A percentile compares a stretch with the other conserved stretches of the same genome.
phyloP scores from a whole-genome alignment of 805 yeast genomes.

The Candida hungchunana region DNA sequence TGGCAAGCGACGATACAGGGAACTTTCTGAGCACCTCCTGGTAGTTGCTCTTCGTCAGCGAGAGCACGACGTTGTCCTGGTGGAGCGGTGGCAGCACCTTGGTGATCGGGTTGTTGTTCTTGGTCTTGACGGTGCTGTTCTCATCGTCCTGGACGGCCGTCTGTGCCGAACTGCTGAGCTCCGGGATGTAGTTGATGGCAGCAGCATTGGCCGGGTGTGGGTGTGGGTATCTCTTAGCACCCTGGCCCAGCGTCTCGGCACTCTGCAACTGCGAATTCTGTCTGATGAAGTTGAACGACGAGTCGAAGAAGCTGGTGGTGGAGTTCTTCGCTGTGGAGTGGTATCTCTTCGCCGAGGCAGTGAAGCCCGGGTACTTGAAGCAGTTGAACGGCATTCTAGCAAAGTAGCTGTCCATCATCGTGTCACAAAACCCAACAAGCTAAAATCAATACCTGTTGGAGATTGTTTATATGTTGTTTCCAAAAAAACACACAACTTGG shows the following conservation, averaged over 20 bases:
- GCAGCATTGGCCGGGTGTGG: slow-evolving; percentile 36
- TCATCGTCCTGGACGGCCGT: slow-evolving; percentile 18
- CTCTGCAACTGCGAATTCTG: slow-evolving; percentile 32
- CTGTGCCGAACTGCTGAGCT: slow-evolving; percentile 8
- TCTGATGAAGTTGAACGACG: slow-evolving; percentile 36
- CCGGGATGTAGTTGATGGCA: slow-evolving; percentile 21
- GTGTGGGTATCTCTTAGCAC: slow-evolving; percentile 20
- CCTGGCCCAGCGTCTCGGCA: slow-evolving; percentile 18
- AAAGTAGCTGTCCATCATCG: slow-evolving; percentile 18
- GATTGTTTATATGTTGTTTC: no score
- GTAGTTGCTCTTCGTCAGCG: slow-evolving; percentile 15
- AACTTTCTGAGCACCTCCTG: slow-evolving; percentile 14
- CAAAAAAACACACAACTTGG: no score
- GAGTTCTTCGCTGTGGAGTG: slow-evolving; percentile 32
- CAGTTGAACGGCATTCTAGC: slow-evolving; percentile 37
- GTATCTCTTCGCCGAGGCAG: slow-evolving; percentile 31
- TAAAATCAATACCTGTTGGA: no score
- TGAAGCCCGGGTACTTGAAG: slow-evolving; percentile 35
- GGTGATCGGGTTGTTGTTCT: slow-evolving; percentile 18
- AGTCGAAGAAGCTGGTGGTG: slow-evolving; percentile 36
- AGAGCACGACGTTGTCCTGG: slow-evolving; percentile 17
- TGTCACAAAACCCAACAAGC: no score
- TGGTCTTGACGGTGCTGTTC: slow-evolving; percentile 3
- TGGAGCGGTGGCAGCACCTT: slow-evolving; percentile 18
- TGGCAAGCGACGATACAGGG: slow-evolving; percentile 6